Evolutionary conservation across 768 basidiomycete genomes (phyloP).

Genomic region (Boletus tylopilopsis): DNA sequence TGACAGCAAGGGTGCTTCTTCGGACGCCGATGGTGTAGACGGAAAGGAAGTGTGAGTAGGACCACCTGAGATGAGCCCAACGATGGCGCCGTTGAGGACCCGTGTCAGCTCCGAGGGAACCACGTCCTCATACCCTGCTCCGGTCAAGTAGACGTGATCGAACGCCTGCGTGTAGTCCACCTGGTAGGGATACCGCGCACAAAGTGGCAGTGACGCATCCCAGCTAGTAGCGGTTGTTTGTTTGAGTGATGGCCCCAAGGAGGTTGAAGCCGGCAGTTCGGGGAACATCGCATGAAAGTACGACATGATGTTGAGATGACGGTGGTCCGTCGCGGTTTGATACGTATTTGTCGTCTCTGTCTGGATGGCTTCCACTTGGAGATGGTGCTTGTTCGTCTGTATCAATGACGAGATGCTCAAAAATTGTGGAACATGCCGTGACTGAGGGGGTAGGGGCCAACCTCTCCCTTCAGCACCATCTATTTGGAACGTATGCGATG

Average conservation of each 20-base stretch:
- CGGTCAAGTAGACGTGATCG: slow-evolving; percentile 62
- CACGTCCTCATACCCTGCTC: slow-evolving; percentile 78
- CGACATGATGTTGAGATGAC: slow-evolving; percentile 65
- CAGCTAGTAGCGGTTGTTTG: slow-evolving; percentile 48
- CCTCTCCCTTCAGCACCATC: slow-evolving; percentile 20
- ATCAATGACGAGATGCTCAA: background rate
- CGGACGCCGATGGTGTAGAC: background rate
- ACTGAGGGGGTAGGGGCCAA: slow-evolving; percentile 15
- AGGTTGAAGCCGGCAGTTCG: slow-evolving; percentile 23
- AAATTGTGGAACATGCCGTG: slow-evolving; percentile 5
- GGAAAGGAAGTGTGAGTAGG: background rate
- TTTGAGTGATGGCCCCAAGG: slow-evolving; percentile 16
- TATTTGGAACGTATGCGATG: slow-evolving; percentile 37
- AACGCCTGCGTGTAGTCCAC: slow-evolving; percentile 56
- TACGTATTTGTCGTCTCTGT: slow-evolving; percentile 24
- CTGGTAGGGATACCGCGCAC: slow-evolving; percentile 67
- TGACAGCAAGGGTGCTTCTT: slow-evolving; percentile 31
- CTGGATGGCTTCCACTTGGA: slow-evolving; percentile 43
- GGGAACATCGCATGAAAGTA: slow-evolving; percentile 64
- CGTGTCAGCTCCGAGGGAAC: slow-evolving; percentile 60
- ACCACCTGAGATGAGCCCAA: slow-evolving; percentile 56
- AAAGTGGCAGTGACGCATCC: slow-evolving; percentile 67
- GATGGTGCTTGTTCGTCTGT: background rate
- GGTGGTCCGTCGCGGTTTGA: slow-evolving; percentile 59
- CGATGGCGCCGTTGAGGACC: slow-evolving; percentile 78